These are phyloP conservation scores for Hirschfeldia incana DNA, from an alignment of 345 rosid genomes.

Conservation along the genomic window DNA sequence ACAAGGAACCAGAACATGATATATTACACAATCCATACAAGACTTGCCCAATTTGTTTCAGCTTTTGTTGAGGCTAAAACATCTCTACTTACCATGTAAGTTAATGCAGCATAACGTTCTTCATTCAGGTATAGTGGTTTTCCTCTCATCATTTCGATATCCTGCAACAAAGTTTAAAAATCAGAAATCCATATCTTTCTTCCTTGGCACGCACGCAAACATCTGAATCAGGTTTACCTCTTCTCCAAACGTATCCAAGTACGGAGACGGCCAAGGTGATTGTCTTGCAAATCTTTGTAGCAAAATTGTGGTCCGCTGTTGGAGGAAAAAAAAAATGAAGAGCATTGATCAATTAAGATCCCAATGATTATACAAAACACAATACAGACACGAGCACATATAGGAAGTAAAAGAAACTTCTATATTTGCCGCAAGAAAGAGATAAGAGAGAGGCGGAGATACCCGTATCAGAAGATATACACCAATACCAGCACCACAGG, in stretches of 20 bases:
- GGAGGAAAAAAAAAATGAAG: neutral
- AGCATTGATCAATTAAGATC: slow-evolving; percentile 15
- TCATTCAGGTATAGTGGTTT: slow-evolving; percentile 86
- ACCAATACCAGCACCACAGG: slow-evolving; percentile 84
- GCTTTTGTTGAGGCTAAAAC: neutral
- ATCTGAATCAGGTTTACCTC: slow-evolving; percentile 52
- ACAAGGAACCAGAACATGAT: neutral
- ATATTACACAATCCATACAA: slow-evolving; percentile 7
- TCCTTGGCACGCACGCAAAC: neutral
- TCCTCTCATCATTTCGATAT: slow-evolving; percentile 69
- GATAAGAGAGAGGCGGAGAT: slow-evolving; percentile 13
- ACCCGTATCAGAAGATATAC: slow-evolving; percentile 87
- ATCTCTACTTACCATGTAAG: slow-evolving; percentile 67
- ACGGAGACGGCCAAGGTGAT: slow-evolving; percentile 92
- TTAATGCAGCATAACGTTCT: slow-evolving; percentile 89
- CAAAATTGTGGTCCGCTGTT: slow-evolving; percentile 76
- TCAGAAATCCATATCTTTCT: neutral
- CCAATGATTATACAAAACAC: slow-evolving; percentile 7
- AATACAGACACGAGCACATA: neutral
- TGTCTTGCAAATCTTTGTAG: slow-evolving; percentile 79
- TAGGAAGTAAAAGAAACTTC: neutral
- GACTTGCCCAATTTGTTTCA: neutral
- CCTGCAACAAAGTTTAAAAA: slow-evolving; percentile 50
- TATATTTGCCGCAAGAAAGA: neutral
- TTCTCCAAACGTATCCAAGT: slow-evolving; percentile 94